phyloP scores from a whole-genome alignment of 192 early-diverging fungal genomes.

The Mortierella alpina region DNA sequence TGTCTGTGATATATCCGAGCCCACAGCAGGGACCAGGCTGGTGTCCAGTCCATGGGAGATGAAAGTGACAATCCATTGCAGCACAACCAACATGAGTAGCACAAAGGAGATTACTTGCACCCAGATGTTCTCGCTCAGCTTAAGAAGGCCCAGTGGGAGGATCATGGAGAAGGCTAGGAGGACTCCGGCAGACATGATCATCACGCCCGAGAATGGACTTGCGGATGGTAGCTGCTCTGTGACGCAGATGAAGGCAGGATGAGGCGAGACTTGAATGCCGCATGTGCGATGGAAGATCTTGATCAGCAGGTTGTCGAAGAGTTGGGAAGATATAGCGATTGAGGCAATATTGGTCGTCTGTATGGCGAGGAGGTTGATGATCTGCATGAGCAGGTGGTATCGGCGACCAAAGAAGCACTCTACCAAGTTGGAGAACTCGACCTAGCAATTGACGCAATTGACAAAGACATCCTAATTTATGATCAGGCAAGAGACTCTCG shows the following conservation, averaged over 20 bases:
- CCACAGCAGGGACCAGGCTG: conserved; percentile 66
- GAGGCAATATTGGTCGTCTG: conserved; percentile 79
- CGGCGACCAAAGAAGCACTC: conserved; percentile 71
- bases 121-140: conserved; percentile 76
- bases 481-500: too few relatives aligned
- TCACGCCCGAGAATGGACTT: conserved; percentile 26
- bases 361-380: conserved; percentile 72
- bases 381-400: conserved; percentile 70
- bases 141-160: conserved; percentile 67
- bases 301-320: conserved; percentile 74
- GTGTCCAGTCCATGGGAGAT: conserved; percentile 61
- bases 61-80: conserved; percentile 72
- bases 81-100: conserved; percentile 60
- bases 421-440: conserved; percentile 79
- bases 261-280: conserved; percentile 70
- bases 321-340: conserved; percentile 75
- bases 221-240: conserved; percentile 18
- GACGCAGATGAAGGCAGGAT: conserved; percentile 66
- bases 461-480: too few relatives aligned
- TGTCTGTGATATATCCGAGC: conserved; percentile 59
- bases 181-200: conserved; percentile 21
- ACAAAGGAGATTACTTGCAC: conserved; percentile 68
- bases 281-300: conserved; percentile 71
- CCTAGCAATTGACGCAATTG: too few relatives aligned
- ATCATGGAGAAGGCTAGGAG: conserved; percentile 52